phyloP scores from a whole-genome alignment of 2,329 filamentous ascomycete species.

The Colletotrichum sp. region DNA sequence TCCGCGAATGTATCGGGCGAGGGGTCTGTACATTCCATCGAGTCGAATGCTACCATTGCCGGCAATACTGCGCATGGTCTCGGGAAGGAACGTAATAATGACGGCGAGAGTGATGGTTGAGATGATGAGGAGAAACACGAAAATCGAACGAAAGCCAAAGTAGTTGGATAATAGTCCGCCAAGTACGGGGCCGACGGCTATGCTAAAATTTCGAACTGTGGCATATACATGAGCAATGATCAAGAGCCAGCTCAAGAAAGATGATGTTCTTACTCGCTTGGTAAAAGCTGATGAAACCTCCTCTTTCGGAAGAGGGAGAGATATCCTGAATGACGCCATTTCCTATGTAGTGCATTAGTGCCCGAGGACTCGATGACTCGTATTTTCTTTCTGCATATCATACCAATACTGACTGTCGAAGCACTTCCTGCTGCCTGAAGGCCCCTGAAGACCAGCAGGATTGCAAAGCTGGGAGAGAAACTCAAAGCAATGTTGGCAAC shows the following conservation, averaged over 20 bases:
- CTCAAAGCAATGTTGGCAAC: slow-evolving; percentile 50
- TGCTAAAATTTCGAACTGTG: slow-evolving; percentile 30
- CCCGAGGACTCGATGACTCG: neutral
- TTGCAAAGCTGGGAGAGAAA: slow-evolving; percentile 44
- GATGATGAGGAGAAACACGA: slow-evolving; percentile 22
- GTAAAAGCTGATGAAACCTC: slow-evolving; percentile 34
- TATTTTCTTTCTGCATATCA: neutral
- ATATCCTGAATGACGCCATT: slow-evolving; percentile 38
- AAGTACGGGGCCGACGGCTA: slow-evolving; percentile 36
- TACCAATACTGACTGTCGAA: slow-evolving; percentile 52
- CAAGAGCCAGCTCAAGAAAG: neutral
- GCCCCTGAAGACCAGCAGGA: slow-evolving; percentile 49
- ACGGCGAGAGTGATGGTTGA: slow-evolving; percentile 16
- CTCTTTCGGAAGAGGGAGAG: slow-evolving; percentile 30
- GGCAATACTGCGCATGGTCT: slow-evolving; percentile 31
- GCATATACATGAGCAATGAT: neutral
- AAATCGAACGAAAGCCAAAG: slow-evolving; percentile 33
- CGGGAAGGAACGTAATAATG: slow-evolving; percentile 27
- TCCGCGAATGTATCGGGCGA: slow-evolving; percentile 17
- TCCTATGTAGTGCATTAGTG: slow-evolving; percentile 12
- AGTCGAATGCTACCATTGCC: slow-evolving; percentile 29
- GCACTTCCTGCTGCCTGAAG: slow-evolving; percentile 54
- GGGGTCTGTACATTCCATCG: slow-evolving; percentile 28
- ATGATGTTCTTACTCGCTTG: slow-evolving; percentile 29
- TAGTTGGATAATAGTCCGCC: slow-evolving; percentile 32